These are phyloP conservation scores for Schizothecium vesticola DNA, from an alignment of 495 filamentous ascomycete species.

Conservation along the genomic window DNA sequence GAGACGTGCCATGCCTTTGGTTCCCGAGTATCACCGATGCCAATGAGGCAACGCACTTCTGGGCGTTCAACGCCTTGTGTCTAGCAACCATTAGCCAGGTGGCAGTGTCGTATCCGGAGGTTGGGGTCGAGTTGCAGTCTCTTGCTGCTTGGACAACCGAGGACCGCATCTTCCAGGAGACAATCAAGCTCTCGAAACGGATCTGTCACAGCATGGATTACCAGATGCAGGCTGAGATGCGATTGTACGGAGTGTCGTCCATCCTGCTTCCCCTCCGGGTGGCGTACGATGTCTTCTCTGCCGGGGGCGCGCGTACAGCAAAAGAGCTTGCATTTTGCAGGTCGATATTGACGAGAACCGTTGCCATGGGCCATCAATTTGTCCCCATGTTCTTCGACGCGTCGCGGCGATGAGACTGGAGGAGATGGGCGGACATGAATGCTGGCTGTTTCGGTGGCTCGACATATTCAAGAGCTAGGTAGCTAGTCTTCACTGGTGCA, in stretches of 20 bases:
- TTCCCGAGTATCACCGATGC: slow-evolving; percentile 34
- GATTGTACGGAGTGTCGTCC: slow-evolving; percentile 37
- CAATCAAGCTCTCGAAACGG: slow-evolving; percentile 14
- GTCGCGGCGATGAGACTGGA: not conserved
- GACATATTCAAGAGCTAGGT: not conserved
- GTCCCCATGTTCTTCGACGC: slow-evolving; percentile 11
- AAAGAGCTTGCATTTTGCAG: slow-evolving; percentile 17
- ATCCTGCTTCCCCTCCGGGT: slow-evolving; percentile 25
- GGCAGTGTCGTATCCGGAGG: not conserved
- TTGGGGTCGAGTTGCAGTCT: not conserved
- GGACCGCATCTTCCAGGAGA: slow-evolving; percentile 1
- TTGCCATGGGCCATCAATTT: slow-evolving; percentile 9
- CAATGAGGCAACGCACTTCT: slow-evolving; percentile 33
- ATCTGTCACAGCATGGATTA: slow-evolving; percentile 38
- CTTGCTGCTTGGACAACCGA: not conserved
- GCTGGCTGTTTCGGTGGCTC: not conserved
- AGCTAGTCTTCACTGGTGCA: not conserved
- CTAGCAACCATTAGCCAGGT: slow-evolving; percentile 25
- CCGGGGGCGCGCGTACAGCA: slow-evolving; percentile 3
- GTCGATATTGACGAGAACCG: slow-evolving; percentile 2
- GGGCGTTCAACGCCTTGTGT: slow-evolving; percentile 35
- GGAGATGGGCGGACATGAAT: not conserved
- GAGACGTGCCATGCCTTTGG: slow-evolving; percentile 18
- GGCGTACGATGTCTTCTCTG: slow-evolving; percentile 15
- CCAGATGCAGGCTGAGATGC: slow-evolving; percentile 38